Conservation (phyloP, 2,329 filamentous ascomycete genomes). For the Venturia oleaginea region DNA sequence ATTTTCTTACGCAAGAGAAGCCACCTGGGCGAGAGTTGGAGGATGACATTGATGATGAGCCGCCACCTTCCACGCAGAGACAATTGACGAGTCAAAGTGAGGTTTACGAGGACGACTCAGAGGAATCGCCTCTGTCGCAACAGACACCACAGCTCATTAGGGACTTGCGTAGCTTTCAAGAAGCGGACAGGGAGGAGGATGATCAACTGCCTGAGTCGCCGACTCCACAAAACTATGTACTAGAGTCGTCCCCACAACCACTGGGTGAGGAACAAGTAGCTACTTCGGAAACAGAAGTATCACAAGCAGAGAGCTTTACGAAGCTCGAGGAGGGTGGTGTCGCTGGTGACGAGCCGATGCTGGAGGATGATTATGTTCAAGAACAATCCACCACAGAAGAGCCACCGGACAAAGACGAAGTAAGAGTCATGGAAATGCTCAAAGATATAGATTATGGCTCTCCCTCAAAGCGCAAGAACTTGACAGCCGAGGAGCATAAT, state of each 20-base stretch:
- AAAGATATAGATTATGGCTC: conserved; percentile 3
- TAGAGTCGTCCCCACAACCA: not conserved
- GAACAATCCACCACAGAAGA: not conserved
- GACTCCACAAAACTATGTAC: conserved; percentile 3
- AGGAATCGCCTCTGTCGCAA: not conserved
- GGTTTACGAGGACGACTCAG: not conserved
- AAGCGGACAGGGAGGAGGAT: not conserved
- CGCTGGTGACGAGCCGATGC: not conserved
- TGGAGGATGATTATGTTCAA: not conserved
- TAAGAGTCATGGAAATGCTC: conserved; percentile 1
- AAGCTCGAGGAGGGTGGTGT: not conserved
- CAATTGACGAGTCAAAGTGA: conserved; percentile 23
- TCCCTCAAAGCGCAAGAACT: conserved; percentile 26
- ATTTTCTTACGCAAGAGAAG: conserved; percentile 19
- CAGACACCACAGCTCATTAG: conserved; percentile 7
- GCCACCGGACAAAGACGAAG: not conserved
- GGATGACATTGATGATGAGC: conserved; percentile 24
- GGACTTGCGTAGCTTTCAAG: not conserved
- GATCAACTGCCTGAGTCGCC: conserved; percentile 3
- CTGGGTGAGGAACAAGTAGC: not conserved
- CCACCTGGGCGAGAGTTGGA: conserved; percentile 16
- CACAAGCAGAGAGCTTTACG: not conserved
- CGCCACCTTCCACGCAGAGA: conserved; percentile 14
- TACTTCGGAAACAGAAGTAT: not conserved
- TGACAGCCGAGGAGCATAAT: conserved; percentile 92